phyloP scores from a whole-genome alignment of 2,329 filamentous ascomycete species.

The Colletotrichum lindemuthianum region DNA sequence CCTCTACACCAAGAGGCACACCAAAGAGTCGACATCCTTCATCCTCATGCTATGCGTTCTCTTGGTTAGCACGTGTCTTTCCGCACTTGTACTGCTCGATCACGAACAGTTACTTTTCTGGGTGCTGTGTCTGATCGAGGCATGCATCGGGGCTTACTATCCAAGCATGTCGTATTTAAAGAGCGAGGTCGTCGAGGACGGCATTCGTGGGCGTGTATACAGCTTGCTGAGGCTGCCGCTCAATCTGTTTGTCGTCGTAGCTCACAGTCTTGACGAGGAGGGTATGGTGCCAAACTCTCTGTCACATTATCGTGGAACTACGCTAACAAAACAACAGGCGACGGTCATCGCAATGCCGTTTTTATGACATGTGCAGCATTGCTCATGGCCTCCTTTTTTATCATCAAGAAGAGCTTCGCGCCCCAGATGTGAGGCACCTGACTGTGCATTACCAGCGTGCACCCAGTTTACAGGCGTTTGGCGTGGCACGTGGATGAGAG shows the following conservation, averaged over 20 bases:
- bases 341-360: constrained; percentile 43
- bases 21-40: constrained; percentile 43
- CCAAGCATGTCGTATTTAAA: constrained; percentile 66
- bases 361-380: constrained; percentile 39
- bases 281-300: constrained; percentile 40
- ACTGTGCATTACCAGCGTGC: not conserved
- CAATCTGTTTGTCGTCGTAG: constrained; percentile 62
- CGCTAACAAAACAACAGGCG: constrained; percentile 37
- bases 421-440: not conserved
- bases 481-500: not conserved
- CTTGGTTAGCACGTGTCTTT: constrained; percentile 48
- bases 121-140: constrained; percentile 67
- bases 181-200: constrained; percentile 63
- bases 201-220: constrained; percentile 63
- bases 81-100: constrained; percentile 53
- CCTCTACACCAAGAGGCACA: constrained; percentile 41
- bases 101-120: constrained; percentile 60
- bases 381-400: constrained; percentile 36
- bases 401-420: constrained; percentile 37
- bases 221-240: constrained; percentile 66
- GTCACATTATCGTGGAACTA: not conserved
- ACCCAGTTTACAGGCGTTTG: not conserved
- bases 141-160: constrained; percentile 67
- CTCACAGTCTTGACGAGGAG: constrained; percentile 56
- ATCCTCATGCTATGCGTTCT: constrained; percentile 48